Conservation (phyloP, 208 protist species). For the Crithidia bombi region DNA sequence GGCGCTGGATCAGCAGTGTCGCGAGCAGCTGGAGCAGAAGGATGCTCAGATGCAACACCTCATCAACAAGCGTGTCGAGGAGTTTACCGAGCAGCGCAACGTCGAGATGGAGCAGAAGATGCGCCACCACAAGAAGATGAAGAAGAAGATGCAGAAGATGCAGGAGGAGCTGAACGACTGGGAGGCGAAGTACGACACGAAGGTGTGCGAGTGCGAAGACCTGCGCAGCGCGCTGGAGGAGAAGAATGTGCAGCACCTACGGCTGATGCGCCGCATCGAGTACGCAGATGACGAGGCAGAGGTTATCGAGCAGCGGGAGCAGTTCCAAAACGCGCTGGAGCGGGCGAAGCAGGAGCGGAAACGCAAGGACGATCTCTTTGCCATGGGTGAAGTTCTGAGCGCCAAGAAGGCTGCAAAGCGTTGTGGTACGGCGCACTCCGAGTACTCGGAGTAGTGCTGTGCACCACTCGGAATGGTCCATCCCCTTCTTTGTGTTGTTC, state of each 20-base stretch:
- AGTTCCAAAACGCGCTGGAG: constrained; percentile 76
- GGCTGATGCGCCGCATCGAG: constrained; percentile 60
- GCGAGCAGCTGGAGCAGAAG: constrained; percentile 59
- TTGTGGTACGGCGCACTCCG: constrained; percentile 12
- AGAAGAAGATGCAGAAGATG: constrained; percentile 86
- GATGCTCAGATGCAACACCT: constrained; percentile 79
- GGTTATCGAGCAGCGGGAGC: constrained; percentile 71
- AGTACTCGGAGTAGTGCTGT: constrained; percentile 32
- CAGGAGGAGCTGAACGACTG: constrained; percentile 50
- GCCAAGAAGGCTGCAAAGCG: constrained; percentile 44
- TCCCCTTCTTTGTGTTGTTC: background rate
- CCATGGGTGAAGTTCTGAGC: constrained; percentile 74
- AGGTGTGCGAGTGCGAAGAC: constrained; percentile 87
- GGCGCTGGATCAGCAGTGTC: constrained; percentile 47
- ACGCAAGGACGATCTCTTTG: constrained; percentile 73
- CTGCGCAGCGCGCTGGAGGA: constrained; percentile 72
- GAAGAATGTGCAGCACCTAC: constrained; percentile 79
- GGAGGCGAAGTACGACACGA: constrained; percentile 76
- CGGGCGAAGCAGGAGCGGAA: constrained; percentile 74
- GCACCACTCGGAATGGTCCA: no score
- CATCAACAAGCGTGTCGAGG: constrained; percentile 78
- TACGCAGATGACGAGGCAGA: constrained; percentile 56
- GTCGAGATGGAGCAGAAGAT: constrained; percentile 48
- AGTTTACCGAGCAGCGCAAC: constrained; percentile 61
- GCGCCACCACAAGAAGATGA: constrained; percentile 67